These are phyloP conservation scores for Pythium apleroticum DNA, from an alignment of 352 stramenopile genomes.

Conservation along the genomic window DNA sequence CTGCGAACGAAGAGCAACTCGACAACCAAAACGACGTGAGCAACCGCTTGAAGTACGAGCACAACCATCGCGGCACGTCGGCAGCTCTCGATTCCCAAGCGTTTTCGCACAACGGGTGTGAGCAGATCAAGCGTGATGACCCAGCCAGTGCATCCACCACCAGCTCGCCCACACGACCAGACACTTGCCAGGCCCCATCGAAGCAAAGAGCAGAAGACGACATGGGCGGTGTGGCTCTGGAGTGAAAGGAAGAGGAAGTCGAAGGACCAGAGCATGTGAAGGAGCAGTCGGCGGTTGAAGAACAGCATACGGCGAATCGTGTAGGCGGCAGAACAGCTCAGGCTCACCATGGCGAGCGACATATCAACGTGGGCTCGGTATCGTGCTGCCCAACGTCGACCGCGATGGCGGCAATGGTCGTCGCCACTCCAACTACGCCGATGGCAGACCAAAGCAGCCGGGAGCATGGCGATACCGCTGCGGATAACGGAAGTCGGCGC, in stretches of 20 bases:
- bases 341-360: neutral
- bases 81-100: neutral
- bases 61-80: neutral
- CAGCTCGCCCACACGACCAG: neutral
- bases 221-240: slow-evolving; percentile 18
- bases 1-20: neutral
- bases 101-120: neutral
- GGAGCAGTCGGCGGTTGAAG: slow-evolving; percentile 4
- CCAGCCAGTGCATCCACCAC: slow-evolving; percentile 29
- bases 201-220: slow-evolving; percentile 24
- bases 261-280: slow-evolving; percentile 20
- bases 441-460: neutral
- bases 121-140: slow-evolving; percentile 29
- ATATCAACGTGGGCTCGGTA: too few species aligned
- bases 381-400: neutral
- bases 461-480: neutral
- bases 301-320: neutral
- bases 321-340: neutral
- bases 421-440: neutral
- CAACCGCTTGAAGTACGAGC: neutral
- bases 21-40: neutral
- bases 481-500: too few species aligned
- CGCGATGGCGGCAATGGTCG: neutral
- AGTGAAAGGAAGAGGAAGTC: slow-evolving; percentile 32
- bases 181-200: slow-evolving; percentile 9